These are phyloP conservation scores for Globisporangium megalacanthum DNA, from an alignment of 352 stramenopile genomes.

Conservation along the genomic window DNA sequence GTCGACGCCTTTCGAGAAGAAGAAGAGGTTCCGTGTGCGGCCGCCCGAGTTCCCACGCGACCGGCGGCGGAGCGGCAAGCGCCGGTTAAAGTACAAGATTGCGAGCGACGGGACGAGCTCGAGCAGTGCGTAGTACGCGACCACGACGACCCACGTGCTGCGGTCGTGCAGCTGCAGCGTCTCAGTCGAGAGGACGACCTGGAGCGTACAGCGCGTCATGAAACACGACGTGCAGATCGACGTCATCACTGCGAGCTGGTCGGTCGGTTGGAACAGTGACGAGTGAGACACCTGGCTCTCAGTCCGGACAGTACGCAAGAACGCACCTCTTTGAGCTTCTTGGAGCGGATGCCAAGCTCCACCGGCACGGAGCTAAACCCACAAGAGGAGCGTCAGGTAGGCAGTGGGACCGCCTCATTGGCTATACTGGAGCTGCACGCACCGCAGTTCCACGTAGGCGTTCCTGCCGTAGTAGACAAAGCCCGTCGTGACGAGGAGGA, in stretches of 20 bases:
- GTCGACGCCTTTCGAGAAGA: slow-evolving; percentile 34
- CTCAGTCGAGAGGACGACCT: slow-evolving; percentile 69
- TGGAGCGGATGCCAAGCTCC: slow-evolving; percentile 73
- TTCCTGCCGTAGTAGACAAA: slow-evolving; percentile 78
- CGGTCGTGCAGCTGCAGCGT: slow-evolving; percentile 68
- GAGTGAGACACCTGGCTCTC: background rate
- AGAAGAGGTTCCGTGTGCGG: slow-evolving; percentile 30
- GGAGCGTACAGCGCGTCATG: slow-evolving; percentile 55
- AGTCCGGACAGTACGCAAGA: background rate
- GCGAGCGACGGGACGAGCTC: slow-evolving; percentile 75
- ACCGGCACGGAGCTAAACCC: slow-evolving; percentile 64
- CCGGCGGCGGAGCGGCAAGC: slow-evolving; percentile 45
- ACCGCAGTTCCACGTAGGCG: slow-evolving; percentile 80
- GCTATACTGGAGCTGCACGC: background rate
- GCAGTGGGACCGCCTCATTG: background rate
- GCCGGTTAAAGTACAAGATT: slow-evolving; percentile 82
- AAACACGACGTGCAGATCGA: slow-evolving; percentile 83
- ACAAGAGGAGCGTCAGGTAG: background rate
- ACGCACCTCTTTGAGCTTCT: slow-evolving; percentile 71
- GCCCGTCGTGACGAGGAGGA: slow-evolving; percentile 59
- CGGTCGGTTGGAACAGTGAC: background rate
- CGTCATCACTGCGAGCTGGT: slow-evolving; percentile 64
- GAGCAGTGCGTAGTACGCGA: slow-evolving; percentile 77
- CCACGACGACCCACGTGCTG: slow-evolving; percentile 72
- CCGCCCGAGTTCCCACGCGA: slow-evolving; percentile 9